Evolutionary conservation across 2,329 filamentous ascomycete species (phyloP).

Genomic region (Aureobasidium sp.): DNA sequence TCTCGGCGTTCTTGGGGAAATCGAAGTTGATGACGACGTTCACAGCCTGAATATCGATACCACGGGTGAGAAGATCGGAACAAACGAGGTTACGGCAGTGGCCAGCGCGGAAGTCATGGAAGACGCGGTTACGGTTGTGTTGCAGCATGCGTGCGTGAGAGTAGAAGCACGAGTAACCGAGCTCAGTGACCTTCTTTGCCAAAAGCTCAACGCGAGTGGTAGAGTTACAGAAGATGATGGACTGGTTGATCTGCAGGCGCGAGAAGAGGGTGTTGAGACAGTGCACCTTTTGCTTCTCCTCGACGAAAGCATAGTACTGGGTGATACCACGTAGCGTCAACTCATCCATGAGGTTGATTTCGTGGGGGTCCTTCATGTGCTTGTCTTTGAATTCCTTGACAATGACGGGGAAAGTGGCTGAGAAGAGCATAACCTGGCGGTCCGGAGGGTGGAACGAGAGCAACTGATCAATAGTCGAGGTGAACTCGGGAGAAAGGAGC

Average conservation of each 20-base stretch:
- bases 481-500: constrained; percentile 92
- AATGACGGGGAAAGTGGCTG: constrained; percentile 91
- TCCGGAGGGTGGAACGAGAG: constrained; percentile 94
- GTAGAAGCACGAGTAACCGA: constrained; percentile 99
- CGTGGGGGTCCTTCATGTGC: constrained; percentile 92
- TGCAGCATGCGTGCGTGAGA: constrained; percentile 98
- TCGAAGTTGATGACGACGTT: constrained; percentile 99
- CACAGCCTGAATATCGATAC: constrained; percentile 98
- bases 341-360: constrained; percentile 99
- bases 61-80: constrained; percentile 92
- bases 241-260: constrained; percentile 98
- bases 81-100: constrained; percentile 97
- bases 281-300: constrained; percentile 99
- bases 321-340: constrained; percentile 96
- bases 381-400: constrained; percentile 98
- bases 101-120: constrained; percentile 97
- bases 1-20: constrained; percentile 98
- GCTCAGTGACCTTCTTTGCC: constrained; percentile 98
- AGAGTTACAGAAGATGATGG: constrained; percentile 99
- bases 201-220: constrained; percentile 96
- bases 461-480: constrained; percentile 92
- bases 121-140: constrained; percentile 92
- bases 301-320: constrained; percentile 98
- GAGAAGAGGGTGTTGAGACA: constrained; percentile 98
- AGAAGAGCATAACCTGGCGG: constrained; percentile 98